Evolutionary conservation across 2,329 filamentous ascomycete genomes (phyloP), one percentile per base, ranked within the genome.

Genomic region (Alternaria gaisen): DNA sequence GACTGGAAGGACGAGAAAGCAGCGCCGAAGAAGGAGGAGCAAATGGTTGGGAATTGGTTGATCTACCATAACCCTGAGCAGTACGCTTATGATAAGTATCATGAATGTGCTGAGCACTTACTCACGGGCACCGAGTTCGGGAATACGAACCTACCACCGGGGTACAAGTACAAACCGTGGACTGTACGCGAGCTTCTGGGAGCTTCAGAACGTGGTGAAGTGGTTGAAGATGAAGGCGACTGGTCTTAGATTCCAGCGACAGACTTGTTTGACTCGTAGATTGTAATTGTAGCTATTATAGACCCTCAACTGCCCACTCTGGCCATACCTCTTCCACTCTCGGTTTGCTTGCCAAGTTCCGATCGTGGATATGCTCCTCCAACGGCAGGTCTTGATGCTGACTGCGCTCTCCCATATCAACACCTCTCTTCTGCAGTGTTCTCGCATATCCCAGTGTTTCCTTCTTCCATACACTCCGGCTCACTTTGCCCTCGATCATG

Each of bases 371-470:
- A 52, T 73, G 69, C 40, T 70, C 70, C 36, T 63, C 58, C 11
- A 72, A 53, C 26, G 68, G 70, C 52, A 74, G 43, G 34, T 73
- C 63, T 6, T 79, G 76, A 62, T 79, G 80, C 56, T 82, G 80
- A 65, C 79, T 81, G 36, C 77, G 63, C 40, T 79, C 71, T 1
- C 80, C 80, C 70, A 82, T 75, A 51, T 73, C 68, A 12, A 81
- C 75, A 3, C 80, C 80, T 22, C 75, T 69, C 41, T 67, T 73
- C 66, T 82, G 80, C 20, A 80, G 67, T 4, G 69, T 73, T 40
- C 68, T 68, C 46, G 80, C 79, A 70, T 75, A 80, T 0, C 71
- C 73, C 68, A 81, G 63, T 0, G 76, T 75, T 55, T 74, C 63
- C 34, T 54, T 63, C 58, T 79, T 78, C 77, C 82, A 83, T 48